A percentile compares a stretch with the other conserved stretches of the same genome.
Conservation (phyloP, 352 stramenopile genomes). For the Thalassiosira ordinaria region DNA sequence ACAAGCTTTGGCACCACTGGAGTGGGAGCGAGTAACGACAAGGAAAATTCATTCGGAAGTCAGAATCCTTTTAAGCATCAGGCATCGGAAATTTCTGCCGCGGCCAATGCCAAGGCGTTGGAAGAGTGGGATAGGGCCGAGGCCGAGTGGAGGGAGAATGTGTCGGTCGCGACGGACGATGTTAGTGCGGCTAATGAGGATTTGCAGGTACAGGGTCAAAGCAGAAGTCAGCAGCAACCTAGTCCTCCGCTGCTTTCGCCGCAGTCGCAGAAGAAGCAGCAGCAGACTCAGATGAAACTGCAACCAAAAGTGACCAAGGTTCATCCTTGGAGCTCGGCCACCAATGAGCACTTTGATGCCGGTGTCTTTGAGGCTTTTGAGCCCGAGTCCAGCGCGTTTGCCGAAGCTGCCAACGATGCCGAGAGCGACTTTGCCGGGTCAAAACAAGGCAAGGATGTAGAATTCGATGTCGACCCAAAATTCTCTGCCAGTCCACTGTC, state of each 20-base stretch:
- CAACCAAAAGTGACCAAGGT: not conserved
- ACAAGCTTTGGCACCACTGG: not conserved
- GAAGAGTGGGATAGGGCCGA: slow-evolving; percentile 46
- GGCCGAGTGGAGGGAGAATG: slow-evolving; percentile 24
- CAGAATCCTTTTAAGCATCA: not conserved
- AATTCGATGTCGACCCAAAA: no score
- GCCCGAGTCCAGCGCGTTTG: not conserved
- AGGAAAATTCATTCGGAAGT: slow-evolving; percentile 10
- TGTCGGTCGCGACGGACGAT: not conserved
- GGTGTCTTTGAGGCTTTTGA: not conserved
- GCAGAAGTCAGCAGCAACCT: not conserved
- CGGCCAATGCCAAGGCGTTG: slow-evolving; percentile 11
- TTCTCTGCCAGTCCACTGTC: not conserved
- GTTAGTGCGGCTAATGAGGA: not conserved
- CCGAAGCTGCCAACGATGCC: no score
- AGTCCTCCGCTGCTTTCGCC: not conserved
- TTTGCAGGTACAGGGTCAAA: not conserved
- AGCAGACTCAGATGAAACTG: no score
- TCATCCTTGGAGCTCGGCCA: slow-evolving; percentile 8
- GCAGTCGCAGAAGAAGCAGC: not conserved
- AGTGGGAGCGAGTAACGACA: not conserved
- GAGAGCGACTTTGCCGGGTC: no score
- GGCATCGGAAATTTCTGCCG: not conserved
- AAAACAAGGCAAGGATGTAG: no score
- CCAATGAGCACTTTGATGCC: not conserved